Evolutionary conservation across 768 basidiomycete species (phyloP).

Genomic region (Boletus tylopilopsis): DNA sequence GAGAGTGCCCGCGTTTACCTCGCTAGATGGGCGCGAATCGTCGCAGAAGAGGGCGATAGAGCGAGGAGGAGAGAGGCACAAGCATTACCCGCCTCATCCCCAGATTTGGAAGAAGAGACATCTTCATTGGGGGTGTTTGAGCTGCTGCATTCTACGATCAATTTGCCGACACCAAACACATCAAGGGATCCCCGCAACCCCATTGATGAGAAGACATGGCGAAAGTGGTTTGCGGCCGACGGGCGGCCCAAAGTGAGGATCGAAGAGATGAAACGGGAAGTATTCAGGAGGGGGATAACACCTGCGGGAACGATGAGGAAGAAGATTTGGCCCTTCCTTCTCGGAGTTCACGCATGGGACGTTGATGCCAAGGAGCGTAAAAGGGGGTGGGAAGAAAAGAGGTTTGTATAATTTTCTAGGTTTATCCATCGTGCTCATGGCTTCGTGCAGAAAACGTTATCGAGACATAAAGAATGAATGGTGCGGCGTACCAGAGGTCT

Average conservation of each 20-base stretch:
- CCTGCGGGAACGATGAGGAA: slow-evolving; percentile 54
- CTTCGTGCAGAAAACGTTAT: slow-evolving; percentile 57
- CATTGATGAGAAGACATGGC: slow-evolving; percentile 69
- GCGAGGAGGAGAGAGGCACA: slow-evolving; percentile 79
- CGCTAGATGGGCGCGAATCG: slow-evolving; percentile 94
- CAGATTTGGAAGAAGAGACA: slow-evolving; percentile 53
- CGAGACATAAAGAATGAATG: slow-evolving; percentile 71
- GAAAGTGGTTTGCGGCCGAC: slow-evolving; percentile 71
- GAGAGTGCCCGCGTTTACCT: slow-evolving; percentile 96
- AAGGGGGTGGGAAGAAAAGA: slow-evolving; percentile 58
- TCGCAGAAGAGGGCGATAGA: slow-evolving; percentile 96
- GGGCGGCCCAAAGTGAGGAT: slow-evolving; percentile 62
- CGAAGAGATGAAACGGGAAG: slow-evolving; percentile 70
- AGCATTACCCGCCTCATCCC: slow-evolving; percentile 50
- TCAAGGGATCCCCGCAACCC: slow-evolving; percentile 80
- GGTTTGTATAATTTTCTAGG: slow-evolving; percentile 35
- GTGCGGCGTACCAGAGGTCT: slow-evolving; percentile 80
- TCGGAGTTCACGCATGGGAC: slow-evolving; percentile 84
- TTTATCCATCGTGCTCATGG: slow-evolving; percentile 7
- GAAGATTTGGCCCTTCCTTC: slow-evolving; percentile 86
- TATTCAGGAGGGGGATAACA: slow-evolving; percentile 73
- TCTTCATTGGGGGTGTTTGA: slow-evolving; percentile 87
- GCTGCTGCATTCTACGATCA: slow-evolving; percentile 71
- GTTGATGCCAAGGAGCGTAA: slow-evolving; percentile 58
- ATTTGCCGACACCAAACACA: slow-evolving; percentile 76